phyloP scores from a whole-genome alignment of 1,284 basidiomycete species.

The Heterobasidion irregulare region DNA sequence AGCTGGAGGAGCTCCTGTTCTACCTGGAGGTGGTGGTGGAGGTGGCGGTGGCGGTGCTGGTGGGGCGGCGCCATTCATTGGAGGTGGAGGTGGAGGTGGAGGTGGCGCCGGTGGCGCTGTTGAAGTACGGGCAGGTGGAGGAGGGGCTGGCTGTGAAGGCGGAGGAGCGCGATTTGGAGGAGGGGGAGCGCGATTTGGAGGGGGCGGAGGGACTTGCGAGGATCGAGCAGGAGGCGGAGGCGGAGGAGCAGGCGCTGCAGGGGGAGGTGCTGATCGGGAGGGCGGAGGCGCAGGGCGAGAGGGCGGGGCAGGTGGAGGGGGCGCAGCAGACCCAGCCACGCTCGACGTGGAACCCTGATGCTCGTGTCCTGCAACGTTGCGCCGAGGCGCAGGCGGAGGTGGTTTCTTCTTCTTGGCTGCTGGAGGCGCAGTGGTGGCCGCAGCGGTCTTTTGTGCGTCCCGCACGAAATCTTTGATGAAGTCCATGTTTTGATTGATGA shows the following conservation, averaged over 20 bases:
- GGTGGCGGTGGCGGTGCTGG: conserved; percentile 25
- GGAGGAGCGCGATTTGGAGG: background rate
- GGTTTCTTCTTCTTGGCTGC: conserved; percentile 38
- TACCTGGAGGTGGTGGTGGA: conserved; percentile 18
- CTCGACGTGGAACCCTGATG: conserved; percentile 19
- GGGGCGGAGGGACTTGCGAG: background rate
- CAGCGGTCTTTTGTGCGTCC: conserved; percentile 37
- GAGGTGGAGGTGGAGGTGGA: conserved; percentile 28
- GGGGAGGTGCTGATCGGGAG: conserved; percentile 11
- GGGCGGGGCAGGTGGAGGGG: conserved; percentile 19
- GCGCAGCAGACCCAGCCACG: conserved; percentile 13
- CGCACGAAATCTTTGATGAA: conserved; percentile 86
- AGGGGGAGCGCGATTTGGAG: background rate
- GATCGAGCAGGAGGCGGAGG: conserved; percentile 17
- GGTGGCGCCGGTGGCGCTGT: conserved; percentile 27
- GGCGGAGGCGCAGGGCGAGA: conserved; percentile 14
- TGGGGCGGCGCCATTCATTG: conserved; percentile 18
- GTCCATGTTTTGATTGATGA: conserved; percentile 74
- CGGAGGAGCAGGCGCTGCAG: conserved; percentile 19
- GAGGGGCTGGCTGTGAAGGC: conserved; percentile 16
- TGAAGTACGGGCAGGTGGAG: conserved; percentile 24
- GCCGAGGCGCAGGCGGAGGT: conserved; percentile 48
- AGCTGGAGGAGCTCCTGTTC: conserved; percentile 17
- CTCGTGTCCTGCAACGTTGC: conserved; percentile 18
- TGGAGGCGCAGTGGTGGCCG: conserved; percentile 3